Base-by-base conservation (phyloP, 768 basidiomycete genomes). In the Termitomyces bulborhizus region DNA sequence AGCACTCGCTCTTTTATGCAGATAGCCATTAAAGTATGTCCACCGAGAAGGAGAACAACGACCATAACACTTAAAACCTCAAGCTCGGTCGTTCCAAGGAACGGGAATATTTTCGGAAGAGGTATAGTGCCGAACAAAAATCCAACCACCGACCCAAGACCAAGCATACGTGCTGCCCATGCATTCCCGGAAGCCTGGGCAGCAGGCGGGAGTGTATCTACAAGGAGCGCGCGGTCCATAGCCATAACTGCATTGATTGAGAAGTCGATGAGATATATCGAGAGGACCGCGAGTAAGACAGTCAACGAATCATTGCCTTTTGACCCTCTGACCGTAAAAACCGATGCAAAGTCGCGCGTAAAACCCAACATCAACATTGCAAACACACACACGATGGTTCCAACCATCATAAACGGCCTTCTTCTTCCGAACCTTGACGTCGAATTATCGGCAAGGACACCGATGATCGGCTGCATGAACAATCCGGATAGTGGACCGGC, bases 141-240 rank as follows among this genome's bases (percentile, higher is more conserved):
- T 0, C 93, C 94, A 1, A 84, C 73, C 0, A 96, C 86, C 53
- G 89, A 85, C 11, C 95, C 95, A 27, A 94, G 63, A 1, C 90
- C 91, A 44, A 89, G 72, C 92, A 97, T 95, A n/a, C 88, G 75
- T 0, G 90, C 92, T 0, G 93, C 95, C 95, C 95, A 98, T 0
- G 95, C 95, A 65, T 95, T 97, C 0, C 90, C 94, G 8, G 80
- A 74, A 6, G 93, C 84, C 67, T 98, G 95, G 26, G 82, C 75
- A 1, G 79, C 66, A 0, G 88, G 73, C 0, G 93, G 86, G 4
- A 96, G 69, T 0, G 81, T 88, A 65, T 98, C 95, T 0, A 98
- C 91, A 7, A 98, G 74, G 9, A 97, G 78, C 0, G 94, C 91
- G 46, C 95, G 88, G 67, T 97, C 93, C 18, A 93, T 83, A 0